Percentiles rank a stretch among this genome's conserved stretches.
These are phyloP conservation scores for Suillus subluteus DNA, from an alignment of 768 basidiomycete genomes.

Conservation along the genomic window DNA sequence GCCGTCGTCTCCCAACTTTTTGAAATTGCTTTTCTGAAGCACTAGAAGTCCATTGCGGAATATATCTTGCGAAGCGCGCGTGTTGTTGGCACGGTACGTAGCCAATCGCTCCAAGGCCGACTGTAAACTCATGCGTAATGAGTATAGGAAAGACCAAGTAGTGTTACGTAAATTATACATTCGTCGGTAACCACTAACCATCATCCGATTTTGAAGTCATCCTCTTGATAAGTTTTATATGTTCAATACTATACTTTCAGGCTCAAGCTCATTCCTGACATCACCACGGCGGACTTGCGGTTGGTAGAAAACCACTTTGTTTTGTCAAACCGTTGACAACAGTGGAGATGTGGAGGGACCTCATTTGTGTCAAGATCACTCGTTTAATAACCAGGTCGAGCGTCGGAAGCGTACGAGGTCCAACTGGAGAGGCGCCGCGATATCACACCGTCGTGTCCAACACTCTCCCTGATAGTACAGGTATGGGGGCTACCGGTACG, in stretches of 20 bases:
- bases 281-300: background rate
- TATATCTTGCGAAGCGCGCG: constrained; percentile 58
- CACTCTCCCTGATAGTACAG: background rate
- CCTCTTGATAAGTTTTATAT: background rate
- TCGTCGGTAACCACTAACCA: background rate
- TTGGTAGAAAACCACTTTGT: background rate
- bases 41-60: constrained; percentile 56
- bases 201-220: background rate
- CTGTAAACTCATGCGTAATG: constrained; percentile 46
- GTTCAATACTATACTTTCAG: background rate
- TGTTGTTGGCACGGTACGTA: constrained; percentile 53
- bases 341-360: background rate
- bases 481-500: too few species aligned
- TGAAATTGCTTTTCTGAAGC: constrained; percentile 48
- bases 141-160: constrained; percentile 3
- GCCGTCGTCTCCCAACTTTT: constrained; percentile 61
- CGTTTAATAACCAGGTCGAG: background rate
- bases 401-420: too few species aligned
- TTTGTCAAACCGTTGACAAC: background rate
- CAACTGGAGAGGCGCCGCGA: too few species aligned
- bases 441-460: background rate
- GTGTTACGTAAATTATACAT: constrained; percentile 4
- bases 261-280: background rate
- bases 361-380: background rate
- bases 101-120: constrained; percentile 59